Evolutionary conservation across 257 asterid genomes (phyloP).

Genomic region (Agastache rugosa): DNA sequence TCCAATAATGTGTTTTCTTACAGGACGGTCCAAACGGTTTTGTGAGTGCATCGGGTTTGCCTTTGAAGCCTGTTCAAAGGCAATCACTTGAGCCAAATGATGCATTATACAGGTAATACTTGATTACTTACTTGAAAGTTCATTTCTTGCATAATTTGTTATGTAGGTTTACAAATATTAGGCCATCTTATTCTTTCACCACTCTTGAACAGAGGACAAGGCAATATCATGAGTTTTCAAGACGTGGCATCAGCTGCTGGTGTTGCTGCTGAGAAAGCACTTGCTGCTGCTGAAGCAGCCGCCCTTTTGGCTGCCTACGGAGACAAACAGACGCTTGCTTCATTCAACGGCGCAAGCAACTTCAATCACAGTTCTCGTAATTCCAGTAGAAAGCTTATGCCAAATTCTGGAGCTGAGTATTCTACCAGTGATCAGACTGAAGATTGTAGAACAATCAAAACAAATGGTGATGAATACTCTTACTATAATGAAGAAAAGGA

Average conservation of each 20-base stretch:
- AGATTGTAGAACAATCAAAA: conserved; percentile 38
- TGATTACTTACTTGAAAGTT: neutral
- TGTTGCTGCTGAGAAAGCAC: conserved; percentile 87
- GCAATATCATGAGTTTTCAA: conserved; percentile 45
- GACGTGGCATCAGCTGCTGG: conserved; percentile 87
- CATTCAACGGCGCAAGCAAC: conserved; percentile 25
- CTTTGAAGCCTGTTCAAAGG: conserved; percentile 58
- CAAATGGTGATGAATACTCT: conserved; percentile 36
- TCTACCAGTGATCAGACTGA: conserved; percentile 31
- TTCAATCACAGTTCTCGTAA: conserved; percentile 9
- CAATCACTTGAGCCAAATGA: conserved; percentile 50
- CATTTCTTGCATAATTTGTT: neutral
- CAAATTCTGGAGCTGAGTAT: conserved; percentile 31
- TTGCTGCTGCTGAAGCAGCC: conserved; percentile 97
- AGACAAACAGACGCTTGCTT: conserved; percentile 49
- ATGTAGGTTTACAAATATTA: neutral
- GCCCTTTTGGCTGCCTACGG: conserved; percentile 61
- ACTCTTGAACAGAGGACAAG: conserved; percentile 44
- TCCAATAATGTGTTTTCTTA: conserved; percentile 9
- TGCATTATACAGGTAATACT: conserved; percentile 55
- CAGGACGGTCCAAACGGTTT: conserved; percentile 81
- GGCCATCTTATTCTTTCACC: neutral
- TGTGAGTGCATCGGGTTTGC: conserved; percentile 75
- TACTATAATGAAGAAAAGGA: conserved; percentile 28
- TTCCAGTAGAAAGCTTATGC: conserved; percentile 31